phyloP scores from a whole-genome alignment of 768 basidiomycete genomes.

The Collybia sordida region DNA sequence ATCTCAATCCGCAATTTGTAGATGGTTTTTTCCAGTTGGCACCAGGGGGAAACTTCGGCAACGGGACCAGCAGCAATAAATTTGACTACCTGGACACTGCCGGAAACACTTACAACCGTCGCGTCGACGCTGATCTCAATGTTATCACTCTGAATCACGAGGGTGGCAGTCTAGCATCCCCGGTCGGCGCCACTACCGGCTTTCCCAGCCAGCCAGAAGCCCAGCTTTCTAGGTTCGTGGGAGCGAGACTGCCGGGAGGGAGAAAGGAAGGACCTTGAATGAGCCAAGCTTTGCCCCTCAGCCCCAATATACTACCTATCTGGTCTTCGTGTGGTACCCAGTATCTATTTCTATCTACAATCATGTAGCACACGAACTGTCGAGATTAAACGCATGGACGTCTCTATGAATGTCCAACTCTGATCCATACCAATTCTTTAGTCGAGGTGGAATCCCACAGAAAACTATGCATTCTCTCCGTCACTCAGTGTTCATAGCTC shows the following conservation, averaged over 20 bases:
- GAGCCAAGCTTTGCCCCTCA: no score
- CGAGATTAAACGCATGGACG: no score
- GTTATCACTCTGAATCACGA: conserved; percentile 60
- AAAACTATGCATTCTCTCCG: no score
- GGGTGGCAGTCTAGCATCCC: conserved; percentile 45
- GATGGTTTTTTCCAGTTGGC: conserved; percentile 25
- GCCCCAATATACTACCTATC: not conserved
- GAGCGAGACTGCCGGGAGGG: conserved; percentile 13
- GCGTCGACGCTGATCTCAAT: conserved; percentile 60
- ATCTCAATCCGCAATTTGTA: conserved; percentile 33
- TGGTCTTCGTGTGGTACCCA: not conserved
- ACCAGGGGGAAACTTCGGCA: conserved; percentile 50
- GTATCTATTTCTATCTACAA: not conserved
- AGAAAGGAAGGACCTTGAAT: not conserved
- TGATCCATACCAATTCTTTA: no score
- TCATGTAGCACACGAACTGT: not conserved
- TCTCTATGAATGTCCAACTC: no score
- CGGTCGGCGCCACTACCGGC: not conserved
- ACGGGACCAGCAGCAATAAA: conserved; percentile 70
- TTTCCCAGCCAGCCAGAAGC: conserved; percentile 5
- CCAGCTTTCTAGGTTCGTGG: not conserved
- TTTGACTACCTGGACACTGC: conserved; percentile 58
- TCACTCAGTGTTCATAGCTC: no score
- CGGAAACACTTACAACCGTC: conserved; percentile 62
- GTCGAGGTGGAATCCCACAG: no score